Evolutionary conservation across 1,139 yeast genomes (phyloP), one percentile per base, ranked within the genome.

Genomic region (Blastobotrys proliferans): DNA sequence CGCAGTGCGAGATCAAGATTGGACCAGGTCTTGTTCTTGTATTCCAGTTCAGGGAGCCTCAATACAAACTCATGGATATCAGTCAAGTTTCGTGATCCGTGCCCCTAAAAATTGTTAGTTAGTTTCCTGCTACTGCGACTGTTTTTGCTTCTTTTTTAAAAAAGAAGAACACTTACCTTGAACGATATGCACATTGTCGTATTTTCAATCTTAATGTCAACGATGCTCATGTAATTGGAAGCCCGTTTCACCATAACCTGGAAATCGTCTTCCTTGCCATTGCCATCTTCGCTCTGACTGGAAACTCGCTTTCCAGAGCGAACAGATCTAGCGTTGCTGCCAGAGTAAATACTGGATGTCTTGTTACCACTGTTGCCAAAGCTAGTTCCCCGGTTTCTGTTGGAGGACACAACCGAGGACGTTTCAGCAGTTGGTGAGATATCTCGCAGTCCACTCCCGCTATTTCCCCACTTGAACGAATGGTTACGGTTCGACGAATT

Each of bases 1-100:
- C 79, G 73, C 44, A 76, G 63, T 24, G 82, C 73, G 38, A 87
- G 69, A 48, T 88, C 97, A 50, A 83, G 77, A 40, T 77, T 77
- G 1, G 94, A 79, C 94, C 95, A 85, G 24, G 86, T 68, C 65
- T 79, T 81, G 61, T 86, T 76, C 36, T 61, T 62, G 57, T 84
- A 83, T 46, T 68, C 72, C 36, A 87, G 65, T n/a, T 65, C 66
- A 0, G 96, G 96, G 31, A 86, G 67, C 20, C 70, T 72, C 27
- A 88, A 68, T 20, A 71, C 73, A 48, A 90, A 72, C 49, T 80
- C 77, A 50, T 83, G 82, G 11, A 88, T 83, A 60, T 87, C 87
- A 8, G 87, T 73, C 35, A 88, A 66, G 48, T 74, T 76, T 43
- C 81, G 66, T 42, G 75, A 73, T 35, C 84, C 83, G 1, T 82